Conservation (phyloP, 805 yeast species). For the Candida ponderosae region DNA sequence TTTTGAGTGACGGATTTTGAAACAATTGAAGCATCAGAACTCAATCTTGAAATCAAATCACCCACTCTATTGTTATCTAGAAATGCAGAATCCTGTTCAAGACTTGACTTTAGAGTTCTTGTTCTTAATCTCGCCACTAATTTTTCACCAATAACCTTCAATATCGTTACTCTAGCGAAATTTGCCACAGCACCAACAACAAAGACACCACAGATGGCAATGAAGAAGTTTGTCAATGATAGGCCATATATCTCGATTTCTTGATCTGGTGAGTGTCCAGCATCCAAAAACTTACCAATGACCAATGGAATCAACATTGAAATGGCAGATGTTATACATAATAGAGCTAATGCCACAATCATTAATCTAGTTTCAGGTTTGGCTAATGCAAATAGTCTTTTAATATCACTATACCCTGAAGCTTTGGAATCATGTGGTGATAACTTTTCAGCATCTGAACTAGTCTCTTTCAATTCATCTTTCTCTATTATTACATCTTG, state of each 20-base stretch:
- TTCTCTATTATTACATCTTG: background rate
- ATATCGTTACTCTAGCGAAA: conserved; percentile 67
- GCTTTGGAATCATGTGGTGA: conserved; percentile 26
- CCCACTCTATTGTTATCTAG: conserved; percentile 88
- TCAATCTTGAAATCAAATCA: conserved; percentile 80
- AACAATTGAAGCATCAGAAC: conserved; percentile 84
- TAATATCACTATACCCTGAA: conserved; percentile 26
- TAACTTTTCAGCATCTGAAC: too few species aligned
- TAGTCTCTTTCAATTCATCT: too few species aligned
- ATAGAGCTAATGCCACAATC: conserved; percentile 51
- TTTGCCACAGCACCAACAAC: conserved; percentile 71
- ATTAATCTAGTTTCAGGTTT: conserved; percentile 49
- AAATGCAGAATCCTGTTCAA: conserved; percentile 83
- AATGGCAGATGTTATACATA: conserved; percentile 67
- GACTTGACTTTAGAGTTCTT: conserved; percentile 64
- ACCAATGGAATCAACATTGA: conserved; percentile 76
- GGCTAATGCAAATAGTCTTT: conserved; percentile 46
- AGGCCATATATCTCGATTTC: conserved; percentile 44
- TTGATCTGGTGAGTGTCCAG: conserved; percentile 19
- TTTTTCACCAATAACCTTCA: conserved; percentile 79
- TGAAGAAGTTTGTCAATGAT: conserved; percentile 55
- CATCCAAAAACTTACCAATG: conserved; percentile 82
- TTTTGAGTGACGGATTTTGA: conserved; percentile 82
- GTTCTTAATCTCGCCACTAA: conserved; percentile 80
- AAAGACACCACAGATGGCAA: conserved; percentile 54